Conservation (phyloP, 1,284 basidiomycete genomes). For the Ceratobasidium theobromae region DNA sequence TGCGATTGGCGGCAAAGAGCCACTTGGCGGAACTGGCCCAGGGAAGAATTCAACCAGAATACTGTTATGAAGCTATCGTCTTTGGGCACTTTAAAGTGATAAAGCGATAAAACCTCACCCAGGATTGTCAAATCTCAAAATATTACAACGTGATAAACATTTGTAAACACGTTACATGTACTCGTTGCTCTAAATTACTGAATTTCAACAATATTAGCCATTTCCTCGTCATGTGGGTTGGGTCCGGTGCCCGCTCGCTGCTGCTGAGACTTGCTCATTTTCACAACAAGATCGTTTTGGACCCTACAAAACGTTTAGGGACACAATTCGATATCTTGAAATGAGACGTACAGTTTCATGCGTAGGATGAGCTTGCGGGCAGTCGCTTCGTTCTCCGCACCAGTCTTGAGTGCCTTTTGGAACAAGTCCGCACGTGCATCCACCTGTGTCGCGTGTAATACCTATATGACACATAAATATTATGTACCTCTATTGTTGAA, state of each 20-base stretch:
- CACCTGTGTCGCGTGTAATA: constrained; percentile 69
- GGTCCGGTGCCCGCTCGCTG: not conserved
- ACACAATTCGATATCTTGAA: not conserved
- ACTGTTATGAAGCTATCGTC: constrained; percentile 9
- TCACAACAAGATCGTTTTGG: constrained; percentile 33
- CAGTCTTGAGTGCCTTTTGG: constrained; percentile 68
- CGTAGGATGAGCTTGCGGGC: constrained; percentile 74
- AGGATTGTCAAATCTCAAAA: too few species aligned
- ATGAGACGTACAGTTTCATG: constrained; percentile 64
- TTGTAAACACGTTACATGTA: too few species aligned
- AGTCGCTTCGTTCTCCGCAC: constrained; percentile 64
- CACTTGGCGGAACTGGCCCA: constrained; percentile 38
- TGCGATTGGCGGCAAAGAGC: constrained; percentile 52
- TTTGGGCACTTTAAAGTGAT: too few species aligned
- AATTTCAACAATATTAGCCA: constrained; percentile 7
- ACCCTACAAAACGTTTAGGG: not conserved
- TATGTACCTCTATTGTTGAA: not conserved
- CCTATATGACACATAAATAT: constrained; percentile 45
- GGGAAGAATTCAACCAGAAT: constrained; percentile 2
- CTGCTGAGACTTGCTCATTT: constrained; percentile 4
- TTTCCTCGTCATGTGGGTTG: constrained; percentile 8
- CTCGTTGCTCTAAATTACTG: constrained; percentile 12
- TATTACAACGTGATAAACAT: too few species aligned
- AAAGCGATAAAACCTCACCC: too few species aligned
- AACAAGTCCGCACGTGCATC: constrained; percentile 75